Evolutionary conservation across 2,329 filamentous ascomycete species (phyloP), one percentile per base, ranked within the genome.

Genomic region (Teratosphaeria destructans): DNA sequence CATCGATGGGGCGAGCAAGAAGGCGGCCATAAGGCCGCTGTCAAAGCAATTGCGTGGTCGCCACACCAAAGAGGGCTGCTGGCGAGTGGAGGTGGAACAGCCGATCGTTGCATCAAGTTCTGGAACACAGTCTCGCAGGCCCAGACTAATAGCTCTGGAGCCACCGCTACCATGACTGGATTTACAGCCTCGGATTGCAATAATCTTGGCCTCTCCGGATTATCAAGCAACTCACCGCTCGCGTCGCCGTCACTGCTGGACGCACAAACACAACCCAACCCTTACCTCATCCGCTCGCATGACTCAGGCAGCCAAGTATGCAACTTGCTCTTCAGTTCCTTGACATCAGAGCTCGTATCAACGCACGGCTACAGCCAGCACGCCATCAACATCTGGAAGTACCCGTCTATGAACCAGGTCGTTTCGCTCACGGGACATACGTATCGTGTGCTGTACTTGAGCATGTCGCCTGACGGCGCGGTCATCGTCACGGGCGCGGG

Each of bases 381-480:
- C 73, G 94, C 97, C 74, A 96, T 99, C 68, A 93, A 97, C 43
- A 90, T 99, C 59, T 99, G 94, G 94, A 99, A 99, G 71, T 99
- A 99, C 71, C 94, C 94, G 1, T 92, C 88, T 66, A 97, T 99
- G 94, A 90, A 90, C 55, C 94, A 97, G 73, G 91, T 99, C 8
- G 93, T 90, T 49, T 95, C 90, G 66, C 79, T 99, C 54, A 99
- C 94, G 0, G 94, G 94, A 0, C 94, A 99, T 73, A 99, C 94
- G 1, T 97, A 95, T 75, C 88, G 94, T 70, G 94, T 99, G 12
- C 80, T 99, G 3, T 99, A 97, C 73, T 81, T 99, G 57, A 92
- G 92, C 35, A 97, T 97, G 91, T 96, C 92, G 70, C 94, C 94
- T 1, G 93, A 97, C 70, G 94, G 94, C 19, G 85, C 92, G 66